Base-by-base conservation (phyloP, 176 grass and related monocot genomes). In the Musa troglodytarum region DNA sequence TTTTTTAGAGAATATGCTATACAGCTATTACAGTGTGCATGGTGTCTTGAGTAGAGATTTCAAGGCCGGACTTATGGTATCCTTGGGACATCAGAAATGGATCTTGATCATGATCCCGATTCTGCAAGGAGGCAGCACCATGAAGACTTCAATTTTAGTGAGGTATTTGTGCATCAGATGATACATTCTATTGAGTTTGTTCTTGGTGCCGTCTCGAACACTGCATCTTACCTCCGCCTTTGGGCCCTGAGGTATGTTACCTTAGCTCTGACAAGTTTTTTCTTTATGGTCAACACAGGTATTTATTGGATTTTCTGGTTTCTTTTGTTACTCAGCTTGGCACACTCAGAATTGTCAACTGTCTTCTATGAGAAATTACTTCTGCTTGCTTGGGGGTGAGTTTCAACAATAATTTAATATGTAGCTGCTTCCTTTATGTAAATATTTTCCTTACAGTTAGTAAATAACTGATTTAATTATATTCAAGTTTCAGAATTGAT, bases 161-260 rank as follows among this genome's bases (percentile, higher is more conserved):
- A 99, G 86, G 87, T 99, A 87, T 99, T 99, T 89, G 96, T 99
- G 65, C 96, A 99, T 86, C 96, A 99, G 82, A 99, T 99, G 96
- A 99, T 99, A 81, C 96, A 99, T 81, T 94, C 96, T 61, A 99
- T 99, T 53, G 96, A 99, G 76, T 99, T 99, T 86, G 88, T 99
- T 63, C 96, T 99, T 58, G 96, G 96, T 76, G 90, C 96, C 22
- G 96, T 99, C 71, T 99, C 96, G 73, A 99, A 99, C 76, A 99
- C 96, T 24, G 96, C 96, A 77, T 99, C 96, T 63, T 99, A 99
- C 81, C 96, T 99, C 79, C 91, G 96, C 58, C 96, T 99, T 63
- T 99, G 96, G 96, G 96, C 96, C 66, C 85, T 99, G 63, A 99
- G 96, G 96, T 99, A 80, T 81, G 77, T 17, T 23, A 81, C 16